Evolutionary conservation across 768 basidiomycete species (phyloP).

Genomic region (Naganishia kalamii): DNA sequence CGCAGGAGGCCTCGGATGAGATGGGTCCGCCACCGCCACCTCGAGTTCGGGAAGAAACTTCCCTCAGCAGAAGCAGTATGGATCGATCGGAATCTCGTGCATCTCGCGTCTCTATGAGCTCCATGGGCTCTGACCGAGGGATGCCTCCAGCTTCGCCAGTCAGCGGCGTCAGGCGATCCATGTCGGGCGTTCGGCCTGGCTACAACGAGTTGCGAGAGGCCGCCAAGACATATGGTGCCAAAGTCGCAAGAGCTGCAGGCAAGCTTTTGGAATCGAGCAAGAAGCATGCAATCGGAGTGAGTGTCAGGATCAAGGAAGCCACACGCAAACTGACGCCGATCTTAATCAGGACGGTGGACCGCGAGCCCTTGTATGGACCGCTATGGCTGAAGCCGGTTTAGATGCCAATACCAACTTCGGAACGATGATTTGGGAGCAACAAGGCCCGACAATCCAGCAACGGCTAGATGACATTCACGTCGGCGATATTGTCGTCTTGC

Average conservation of each 20-base stretch:
- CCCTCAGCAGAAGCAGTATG: background rate
- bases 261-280: slow-evolving; percentile 68
- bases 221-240: slow-evolving; percentile 68
- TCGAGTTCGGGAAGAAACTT: slow-evolving; percentile 24
- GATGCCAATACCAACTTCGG: slow-evolving; percentile 53
- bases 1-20: slow-evolving; percentile 24
- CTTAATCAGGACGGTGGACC: slow-evolving; percentile 63
- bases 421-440: slow-evolving; percentile 69
- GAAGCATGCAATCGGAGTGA: slow-evolving; percentile 61
- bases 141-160: slow-evolving; percentile 16
- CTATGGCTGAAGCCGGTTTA: slow-evolving; percentile 56
- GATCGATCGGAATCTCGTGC: slow-evolving; percentile 19
- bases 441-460: slow-evolving; percentile 60
- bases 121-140: slow-evolving; percentile 8
- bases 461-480: slow-evolving; percentile 65
- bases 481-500: slow-evolving; percentile 71
- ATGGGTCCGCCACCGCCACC: slow-evolving; percentile 31
- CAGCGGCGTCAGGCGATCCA: background rate
- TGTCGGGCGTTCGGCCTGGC: slow-evolving; percentile 26
- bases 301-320: slow-evolving; percentile 10
- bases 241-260: slow-evolving; percentile 65
- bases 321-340: background rate
- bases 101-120: slow-evolving; percentile 18
- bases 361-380: slow-evolving; percentile 66
- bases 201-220: slow-evolving; percentile 64